phyloP scores from a whole-genome alignment of 371 early-diverging fungal genomes.

The Coemansia sp. region DNA sequence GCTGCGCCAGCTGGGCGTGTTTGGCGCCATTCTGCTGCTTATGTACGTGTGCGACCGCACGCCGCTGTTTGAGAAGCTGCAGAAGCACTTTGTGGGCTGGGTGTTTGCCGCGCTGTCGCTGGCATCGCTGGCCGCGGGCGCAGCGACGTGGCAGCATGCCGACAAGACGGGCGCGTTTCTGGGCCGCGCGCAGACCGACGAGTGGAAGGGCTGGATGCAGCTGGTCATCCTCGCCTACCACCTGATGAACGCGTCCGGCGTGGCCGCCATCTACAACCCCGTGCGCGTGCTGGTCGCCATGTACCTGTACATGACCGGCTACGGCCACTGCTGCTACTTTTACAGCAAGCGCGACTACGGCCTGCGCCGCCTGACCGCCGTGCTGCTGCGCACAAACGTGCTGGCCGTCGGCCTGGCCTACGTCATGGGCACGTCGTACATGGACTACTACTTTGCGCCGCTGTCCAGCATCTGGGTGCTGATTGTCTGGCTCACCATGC shows the following conservation, averaged over 20 bases:
- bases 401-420: slow-evolving; percentile 65
- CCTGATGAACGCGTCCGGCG: slow-evolving; percentile 64
- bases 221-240: slow-evolving; percentile 73
- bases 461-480: slow-evolving; percentile 71
- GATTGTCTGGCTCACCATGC: slow-evolving; percentile 68
- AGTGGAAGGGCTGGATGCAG: slow-evolving; percentile 91
- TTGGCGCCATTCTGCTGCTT: slow-evolving; percentile 57
- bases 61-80: slow-evolving; percentile 64
- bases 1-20: slow-evolving; percentile 55
- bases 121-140: slow-evolving; percentile 53
- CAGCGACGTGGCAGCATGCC: slow-evolving; percentile 51
- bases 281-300: slow-evolving; percentile 71
- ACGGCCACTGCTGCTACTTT: slow-evolving; percentile 71
- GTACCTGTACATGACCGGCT: slow-evolving; percentile 82
- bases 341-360: slow-evolving; percentile 69
- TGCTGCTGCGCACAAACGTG: slow-evolving; percentile 69
- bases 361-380: slow-evolving; percentile 58
- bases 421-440: slow-evolving; percentile 65
- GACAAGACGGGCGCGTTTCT: slow-evolving; percentile 60
- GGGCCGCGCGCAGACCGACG: slow-evolving; percentile 73
- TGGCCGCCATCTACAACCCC: slow-evolving; percentile 67
- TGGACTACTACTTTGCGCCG: slow-evolving; percentile 77
- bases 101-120: slow-evolving; percentile 50
- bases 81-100: slow-evolving; percentile 57
- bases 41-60: slow-evolving; percentile 72